Evolutionary conservation across 257 asterid genomes (phyloP).

Genomic region (Capsicum baccatum): DNA sequence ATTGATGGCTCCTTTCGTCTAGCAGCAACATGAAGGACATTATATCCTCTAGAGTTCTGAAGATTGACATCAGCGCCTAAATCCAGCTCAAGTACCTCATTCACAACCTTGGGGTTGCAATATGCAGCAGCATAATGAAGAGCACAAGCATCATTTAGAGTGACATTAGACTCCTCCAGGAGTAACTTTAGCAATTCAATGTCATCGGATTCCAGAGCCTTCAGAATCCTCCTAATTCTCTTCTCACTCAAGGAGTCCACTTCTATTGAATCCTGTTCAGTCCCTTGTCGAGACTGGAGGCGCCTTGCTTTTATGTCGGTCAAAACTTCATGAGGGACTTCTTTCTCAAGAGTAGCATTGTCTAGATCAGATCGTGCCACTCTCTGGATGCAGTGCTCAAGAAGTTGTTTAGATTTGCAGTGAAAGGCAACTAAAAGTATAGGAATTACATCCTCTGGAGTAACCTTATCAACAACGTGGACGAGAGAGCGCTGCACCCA

Average conservation of each 20-base stretch:
- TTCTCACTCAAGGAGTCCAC: conserved; percentile 55
- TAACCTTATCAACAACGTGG: conserved; percentile 73
- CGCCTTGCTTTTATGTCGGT: conserved; percentile 53
- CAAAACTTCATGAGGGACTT: conserved; percentile 62
- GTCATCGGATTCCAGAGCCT: conserved; percentile 80
- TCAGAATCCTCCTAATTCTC: conserved; percentile 62
- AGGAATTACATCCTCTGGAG: conserved; percentile 75
- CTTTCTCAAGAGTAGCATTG: conserved; percentile 62
- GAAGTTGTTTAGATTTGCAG: conserved; percentile 56
- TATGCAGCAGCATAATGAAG: conserved; percentile 91
- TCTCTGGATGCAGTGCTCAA: conserved; percentile 54
- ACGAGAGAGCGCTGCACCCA: conserved; percentile 66
- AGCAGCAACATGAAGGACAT: conserved; percentile 89
- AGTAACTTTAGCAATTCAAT: conserved; percentile 66
- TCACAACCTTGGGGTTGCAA: conserved; percentile 69
- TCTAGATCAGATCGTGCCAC: conserved; percentile 71
- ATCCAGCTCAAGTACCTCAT: conserved; percentile 62
- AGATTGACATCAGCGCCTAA: conserved; percentile 61
- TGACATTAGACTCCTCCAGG: conserved; percentile 67
- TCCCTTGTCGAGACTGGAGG: conserved; percentile 44
- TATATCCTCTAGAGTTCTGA: conserved; percentile 65
- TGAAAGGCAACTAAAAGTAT: conserved; percentile 70
- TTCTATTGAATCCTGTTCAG: conserved; percentile 43
- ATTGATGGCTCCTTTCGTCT: conserved; percentile 77
- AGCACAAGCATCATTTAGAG: conserved; percentile 68